These are phyloP conservation scores for Hsuehochloa calcarea DNA, from an alignment of 176 grass and related monocot species.

Conservation along the genomic window DNA sequence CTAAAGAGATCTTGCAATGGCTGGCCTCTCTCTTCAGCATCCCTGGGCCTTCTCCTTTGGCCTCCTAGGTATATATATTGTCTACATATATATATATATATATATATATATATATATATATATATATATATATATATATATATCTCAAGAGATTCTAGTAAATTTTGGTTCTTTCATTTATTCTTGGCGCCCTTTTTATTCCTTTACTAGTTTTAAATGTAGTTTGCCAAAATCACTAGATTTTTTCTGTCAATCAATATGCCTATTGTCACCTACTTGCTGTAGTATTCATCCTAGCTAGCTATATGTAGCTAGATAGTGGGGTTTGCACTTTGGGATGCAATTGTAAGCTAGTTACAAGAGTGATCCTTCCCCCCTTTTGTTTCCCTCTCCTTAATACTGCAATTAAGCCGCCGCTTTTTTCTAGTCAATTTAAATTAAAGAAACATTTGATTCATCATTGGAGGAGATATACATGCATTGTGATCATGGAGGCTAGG, in stretches of 20 bases:
- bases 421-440: neutral
- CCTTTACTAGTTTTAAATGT: neutral
- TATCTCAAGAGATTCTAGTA: neutral
- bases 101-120: no score
- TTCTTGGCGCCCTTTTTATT: neutral
- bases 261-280: neutral
- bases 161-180: neutral
- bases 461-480: neutral
- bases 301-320: neutral
- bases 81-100: no score
- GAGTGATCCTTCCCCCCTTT: neutral
- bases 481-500: neutral
- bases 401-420: neutral
- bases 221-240: neutral
- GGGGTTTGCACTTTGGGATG: neutral
- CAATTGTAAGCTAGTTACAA: neutral
- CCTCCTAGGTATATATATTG: conserved; percentile 51
- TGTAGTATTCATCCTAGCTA: neutral
- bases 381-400: neutral
- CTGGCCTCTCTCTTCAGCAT: conserved; percentile 51
- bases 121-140: no score
- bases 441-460: neutral
- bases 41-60: conserved; percentile 66
- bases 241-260: neutral
- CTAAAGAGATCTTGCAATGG: conserved; percentile 38